These are phyloP conservation scores for Aspergillus transmontanensis DNA, from an alignment of 2,329 filamentous ascomycete species.

Conservation along the genomic window DNA sequence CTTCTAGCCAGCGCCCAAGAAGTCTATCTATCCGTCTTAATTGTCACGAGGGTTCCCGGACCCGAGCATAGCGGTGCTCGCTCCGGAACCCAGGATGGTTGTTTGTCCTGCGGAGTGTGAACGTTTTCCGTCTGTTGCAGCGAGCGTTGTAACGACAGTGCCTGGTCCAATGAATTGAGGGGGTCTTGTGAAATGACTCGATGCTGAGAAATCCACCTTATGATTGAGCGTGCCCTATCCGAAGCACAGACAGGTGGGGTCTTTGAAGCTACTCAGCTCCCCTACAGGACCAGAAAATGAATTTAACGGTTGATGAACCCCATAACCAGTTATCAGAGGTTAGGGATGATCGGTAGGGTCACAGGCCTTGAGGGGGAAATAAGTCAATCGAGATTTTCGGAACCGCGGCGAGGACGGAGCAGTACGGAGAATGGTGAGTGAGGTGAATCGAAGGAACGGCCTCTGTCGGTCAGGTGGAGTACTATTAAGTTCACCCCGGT, in stretches of 20 bases:
- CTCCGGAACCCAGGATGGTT: conserved; percentile 40
- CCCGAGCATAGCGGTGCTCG: conserved; percentile 44
- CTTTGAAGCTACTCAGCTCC: conserved; percentile 30
- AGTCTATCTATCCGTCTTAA: conserved; percentile 37
- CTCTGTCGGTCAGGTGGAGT: conserved; percentile 29
- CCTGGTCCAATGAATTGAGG: conserved; percentile 7
- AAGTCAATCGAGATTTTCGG: conserved; percentile 13
- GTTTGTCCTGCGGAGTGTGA: conserved; percentile 17
- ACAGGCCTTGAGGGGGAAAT: conserved; percentile 10
- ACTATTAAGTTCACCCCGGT: conserved; percentile 10
- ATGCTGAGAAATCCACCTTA: conserved; percentile 29
- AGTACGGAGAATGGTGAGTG: conserved; percentile 18
- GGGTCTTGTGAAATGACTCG: conserved; percentile 20
- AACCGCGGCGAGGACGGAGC: conserved; percentile 11
- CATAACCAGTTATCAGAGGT: conserved; percentile 19
- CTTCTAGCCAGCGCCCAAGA: conserved; percentile 39
- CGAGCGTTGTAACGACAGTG: conserved; percentile 3
- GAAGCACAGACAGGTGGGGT: conserved; percentile 35
- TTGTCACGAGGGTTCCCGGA: conserved; percentile 45
- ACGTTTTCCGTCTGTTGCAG: conserved; percentile 7
- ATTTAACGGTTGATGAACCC: conserved; percentile 26
- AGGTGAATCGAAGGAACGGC: conserved; percentile 11
- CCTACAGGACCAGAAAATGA: conserved; percentile 25
- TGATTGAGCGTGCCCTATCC: conserved; percentile 31
- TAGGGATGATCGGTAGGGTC: conserved; percentile 11